A percentile compares a stretch with the other conserved stretches of the same genome.
These are phyloP conservation scores for Aspergillus ochraceus DNA, from an alignment of 2,329 filamentous ascomycete genomes.

Conservation along the genomic window DNA sequence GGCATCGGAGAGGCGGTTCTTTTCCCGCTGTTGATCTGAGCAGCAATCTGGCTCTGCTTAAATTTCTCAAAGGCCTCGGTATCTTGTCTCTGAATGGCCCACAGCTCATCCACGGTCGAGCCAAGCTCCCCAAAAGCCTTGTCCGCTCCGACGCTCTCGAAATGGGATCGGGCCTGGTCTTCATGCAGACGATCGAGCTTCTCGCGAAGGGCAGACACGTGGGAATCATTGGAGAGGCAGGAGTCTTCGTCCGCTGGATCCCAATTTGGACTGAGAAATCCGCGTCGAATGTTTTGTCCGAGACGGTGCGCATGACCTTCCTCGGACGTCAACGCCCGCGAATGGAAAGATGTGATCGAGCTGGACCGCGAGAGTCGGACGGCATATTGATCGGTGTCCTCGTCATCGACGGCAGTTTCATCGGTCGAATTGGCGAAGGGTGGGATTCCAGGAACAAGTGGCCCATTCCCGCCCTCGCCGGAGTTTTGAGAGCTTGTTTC, in stretches of 20 bases:
- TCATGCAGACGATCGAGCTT: conserved; percentile 46
- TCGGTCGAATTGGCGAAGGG: conserved; percentile 28
- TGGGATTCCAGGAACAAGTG: conserved; percentile 33
- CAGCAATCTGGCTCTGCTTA: conserved; percentile 47
- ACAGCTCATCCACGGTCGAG: conserved; percentile 47
- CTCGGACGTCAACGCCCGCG: conserved; percentile 64
- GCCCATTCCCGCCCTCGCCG: conserved; percentile 28
- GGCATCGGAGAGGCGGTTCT: conserved; percentile 18
- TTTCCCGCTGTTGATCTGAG: conserved; percentile 45
- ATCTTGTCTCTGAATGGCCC: conserved; percentile 43
- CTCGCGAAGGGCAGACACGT: conserved; percentile 47
- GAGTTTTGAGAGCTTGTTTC: conserved; percentile 37
- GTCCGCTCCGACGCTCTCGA: conserved; percentile 40
- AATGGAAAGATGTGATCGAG: conserved; percentile 68
- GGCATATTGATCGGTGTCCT: conserved; percentile 44
- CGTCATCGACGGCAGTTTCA: conserved; percentile 39
- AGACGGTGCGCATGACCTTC: conserved; percentile 71
- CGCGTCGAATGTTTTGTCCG: conserved; percentile 65
- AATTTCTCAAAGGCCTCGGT: conserved; percentile 46
- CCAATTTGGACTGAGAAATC: conserved; percentile 56
- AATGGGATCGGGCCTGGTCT: conserved; percentile 41
- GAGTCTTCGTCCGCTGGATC: conserved; percentile 39
- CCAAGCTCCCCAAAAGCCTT: conserved; percentile 45
- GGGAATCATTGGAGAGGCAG: conserved; percentile 37
- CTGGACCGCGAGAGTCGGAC: conserved; percentile 58